Percentiles rank a stretch among this genome's conserved stretches.
phyloP scores from a whole-genome alignment of 805 yeast species.

The Saturnispora ahearnii region DNA sequence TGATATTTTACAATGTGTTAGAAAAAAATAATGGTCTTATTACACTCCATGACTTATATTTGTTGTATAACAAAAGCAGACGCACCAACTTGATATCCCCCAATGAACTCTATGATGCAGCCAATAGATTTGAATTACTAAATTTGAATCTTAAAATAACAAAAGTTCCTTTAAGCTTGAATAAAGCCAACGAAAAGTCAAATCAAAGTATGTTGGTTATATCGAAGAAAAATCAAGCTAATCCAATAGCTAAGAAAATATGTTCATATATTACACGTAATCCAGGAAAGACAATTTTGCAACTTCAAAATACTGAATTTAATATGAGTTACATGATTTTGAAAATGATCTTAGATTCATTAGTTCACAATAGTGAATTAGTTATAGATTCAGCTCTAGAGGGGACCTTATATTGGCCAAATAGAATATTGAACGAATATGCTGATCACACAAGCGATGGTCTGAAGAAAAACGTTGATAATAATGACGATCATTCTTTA shows the following conservation, averaged over 20 bases:
- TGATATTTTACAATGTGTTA: conserved; percentile 36
- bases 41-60: conserved; percentile 53
- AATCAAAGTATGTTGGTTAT: conserved; percentile 18
- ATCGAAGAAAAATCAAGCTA: conserved; percentile 19
- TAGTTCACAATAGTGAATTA: conserved; percentile 20
- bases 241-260: conserved; percentile 21
- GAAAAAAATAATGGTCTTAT: conserved; percentile 49
- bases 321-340: conserved; percentile 25
- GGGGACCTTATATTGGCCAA: conserved; percentile 26
- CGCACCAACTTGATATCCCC: conserved; percentile 65
- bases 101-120: conserved; percentile 52
- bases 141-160: conserved; percentile 15
- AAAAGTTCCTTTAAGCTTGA: conserved; percentile 40
- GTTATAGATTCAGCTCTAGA: conserved; percentile 23
- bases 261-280: conserved; percentile 11
- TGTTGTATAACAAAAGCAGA: conserved; percentile 54
- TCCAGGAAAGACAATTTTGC: conserved; percentile 23
- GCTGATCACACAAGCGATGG: not conserved
- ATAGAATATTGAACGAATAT: conserved; percentile 15
- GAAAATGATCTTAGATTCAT: conserved; percentile 20
- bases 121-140: conserved; percentile 37
- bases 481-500: not conserved
- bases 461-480: not conserved
- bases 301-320: conserved; percentile 22
- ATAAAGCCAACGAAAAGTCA: not conserved